phyloP scores from a whole-genome alignment of 345 rosid genomes.

The Eucalyptus regnans region DNA sequence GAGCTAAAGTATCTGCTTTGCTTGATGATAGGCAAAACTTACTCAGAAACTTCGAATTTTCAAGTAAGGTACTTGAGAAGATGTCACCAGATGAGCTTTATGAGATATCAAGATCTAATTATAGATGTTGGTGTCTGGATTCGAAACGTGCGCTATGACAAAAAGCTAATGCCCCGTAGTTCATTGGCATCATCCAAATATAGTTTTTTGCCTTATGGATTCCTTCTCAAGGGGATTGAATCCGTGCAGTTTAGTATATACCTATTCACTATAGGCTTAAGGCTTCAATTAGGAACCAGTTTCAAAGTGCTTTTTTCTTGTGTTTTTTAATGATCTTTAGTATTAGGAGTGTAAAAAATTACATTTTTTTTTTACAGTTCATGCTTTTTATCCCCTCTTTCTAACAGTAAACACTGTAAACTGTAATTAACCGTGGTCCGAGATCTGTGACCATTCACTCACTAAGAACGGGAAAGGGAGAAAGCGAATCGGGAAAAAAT shows the following conservation, averaged over 20 bases:
- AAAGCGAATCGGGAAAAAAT: not conserved
- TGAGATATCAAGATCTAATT: constrained; percentile 37
- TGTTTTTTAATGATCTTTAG: not conserved
- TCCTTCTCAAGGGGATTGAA: not conserved
- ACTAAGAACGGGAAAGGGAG: not conserved
- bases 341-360: not conserved
- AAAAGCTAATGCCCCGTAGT: not conserved
- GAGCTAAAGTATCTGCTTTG: not conserved
- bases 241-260: not conserved
- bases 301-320: not conserved
- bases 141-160: not conserved
- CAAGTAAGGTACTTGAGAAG: constrained; percentile 40
- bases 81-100: constrained; percentile 50
- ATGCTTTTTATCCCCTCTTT: not conserved
- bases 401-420: not conserved
- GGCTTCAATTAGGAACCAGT: not conserved
- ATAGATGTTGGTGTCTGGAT: constrained; percentile 67
- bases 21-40: not conserved
- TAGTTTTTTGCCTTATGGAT: not conserved
- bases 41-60: not conserved
- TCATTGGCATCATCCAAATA: not conserved
- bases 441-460: not conserved
- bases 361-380: not conserved
- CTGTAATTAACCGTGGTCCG: not conserved
- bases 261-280: not conserved